These are phyloP conservation scores for Fraxinus sp. DNA, from an alignment of 305 asterid species.

Conservation along the genomic window DNA sequence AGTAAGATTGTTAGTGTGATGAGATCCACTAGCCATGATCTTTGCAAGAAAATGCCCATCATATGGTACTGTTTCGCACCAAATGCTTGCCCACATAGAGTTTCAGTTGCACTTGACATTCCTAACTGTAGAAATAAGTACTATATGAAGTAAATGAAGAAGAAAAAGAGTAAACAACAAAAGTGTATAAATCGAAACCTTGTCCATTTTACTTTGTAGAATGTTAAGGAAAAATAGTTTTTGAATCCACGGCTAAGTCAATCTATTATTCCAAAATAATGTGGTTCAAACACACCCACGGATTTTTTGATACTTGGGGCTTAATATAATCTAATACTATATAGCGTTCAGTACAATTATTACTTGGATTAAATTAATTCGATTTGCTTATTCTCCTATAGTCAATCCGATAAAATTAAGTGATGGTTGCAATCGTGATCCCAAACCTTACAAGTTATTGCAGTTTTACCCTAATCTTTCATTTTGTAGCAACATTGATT, in stretches of 20 bases:
- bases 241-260: not conserved
- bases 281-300: too few relatives aligned
- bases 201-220: not conserved
- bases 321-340: too few relatives aligned
- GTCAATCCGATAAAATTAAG: too few relatives aligned
- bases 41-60: slow-evolving; percentile 75
- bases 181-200: not conserved
- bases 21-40: slow-evolving; percentile 71
- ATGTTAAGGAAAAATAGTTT: not conserved
- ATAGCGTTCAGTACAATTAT: too few relatives aligned
- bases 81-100: slow-evolving; percentile 75
- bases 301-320: too few relatives aligned
- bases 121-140: slow-evolving; percentile 45
- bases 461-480: not conserved
- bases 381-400: too few relatives aligned
- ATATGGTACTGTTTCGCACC: slow-evolving; percentile 77
- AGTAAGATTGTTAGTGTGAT: slow-evolving; percentile 44
- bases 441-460: not conserved
- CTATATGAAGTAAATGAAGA: not conserved
- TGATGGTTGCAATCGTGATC: not conserved
- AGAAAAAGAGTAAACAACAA: not conserved
- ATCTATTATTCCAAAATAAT: too few relatives aligned
- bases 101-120: slow-evolving; percentile 83
- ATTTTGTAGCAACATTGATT: not conserved
- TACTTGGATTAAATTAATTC: too few relatives aligned